Conservation (phyloP, 441 rosid species). For the Brassica hybrid region DNA sequence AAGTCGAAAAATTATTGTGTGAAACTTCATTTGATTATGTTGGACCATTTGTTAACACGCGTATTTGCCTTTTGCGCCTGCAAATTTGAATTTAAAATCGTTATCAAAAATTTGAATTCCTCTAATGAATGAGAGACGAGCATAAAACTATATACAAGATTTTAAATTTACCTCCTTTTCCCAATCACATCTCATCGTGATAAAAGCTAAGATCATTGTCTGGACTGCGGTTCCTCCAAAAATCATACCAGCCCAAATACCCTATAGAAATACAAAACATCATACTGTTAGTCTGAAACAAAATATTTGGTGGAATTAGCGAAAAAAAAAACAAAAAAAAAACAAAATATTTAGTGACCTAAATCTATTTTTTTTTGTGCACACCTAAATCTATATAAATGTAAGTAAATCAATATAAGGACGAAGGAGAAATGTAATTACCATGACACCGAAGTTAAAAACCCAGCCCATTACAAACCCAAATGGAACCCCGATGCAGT, state of each 20-base stretch:
- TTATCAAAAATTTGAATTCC: too few relatives aligned
- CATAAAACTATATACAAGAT: too few relatives aligned
- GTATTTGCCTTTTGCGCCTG: conserved; percentile 63
- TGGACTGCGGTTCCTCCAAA: conserved; percentile 87
- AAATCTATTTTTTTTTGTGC: too few relatives aligned
- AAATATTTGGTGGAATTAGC: too few relatives aligned
- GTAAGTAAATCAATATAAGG: neutral
- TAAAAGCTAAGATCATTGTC: conserved; percentile 58
- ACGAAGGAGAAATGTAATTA: conserved; percentile 25
- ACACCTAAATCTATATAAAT: neutral
- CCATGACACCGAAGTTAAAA: conserved; percentile 81
- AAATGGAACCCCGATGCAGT: conserved; percentile 72
- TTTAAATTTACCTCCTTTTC: conserved; percentile 65
- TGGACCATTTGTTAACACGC: conserved; percentile 68
- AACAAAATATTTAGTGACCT: neutral
- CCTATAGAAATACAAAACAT: conserved; percentile 44
- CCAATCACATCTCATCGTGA: conserved; percentile 81
- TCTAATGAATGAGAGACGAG: too few relatives aligned
- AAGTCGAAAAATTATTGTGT: neutral
- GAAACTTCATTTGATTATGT: conserved; percentile 33
- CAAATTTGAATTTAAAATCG: too few relatives aligned
- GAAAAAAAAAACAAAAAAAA: too few relatives aligned
- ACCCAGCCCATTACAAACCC: conserved; percentile 88
- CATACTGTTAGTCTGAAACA: neutral
- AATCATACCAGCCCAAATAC: conserved; percentile 95